Conservation (phyloP, 2,329 filamentous ascomycete genomes). For the Fusarium sp. region DNA sequence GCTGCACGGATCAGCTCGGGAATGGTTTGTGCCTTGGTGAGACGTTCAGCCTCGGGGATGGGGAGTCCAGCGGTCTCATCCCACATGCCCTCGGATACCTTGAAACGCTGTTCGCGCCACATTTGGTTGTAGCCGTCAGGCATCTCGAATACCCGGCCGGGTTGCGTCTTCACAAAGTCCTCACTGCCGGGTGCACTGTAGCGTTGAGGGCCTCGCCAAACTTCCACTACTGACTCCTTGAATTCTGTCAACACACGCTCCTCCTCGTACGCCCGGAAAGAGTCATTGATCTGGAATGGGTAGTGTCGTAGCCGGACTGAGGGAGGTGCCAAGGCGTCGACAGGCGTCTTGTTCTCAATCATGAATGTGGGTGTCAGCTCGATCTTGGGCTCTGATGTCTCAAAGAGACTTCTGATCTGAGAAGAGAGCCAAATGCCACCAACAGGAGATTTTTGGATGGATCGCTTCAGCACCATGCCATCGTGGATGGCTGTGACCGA, state of each 20-base stretch:
- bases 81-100: conserved; percentile 89
- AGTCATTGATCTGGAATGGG: conserved; percentile 70
- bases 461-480: conserved; percentile 92
- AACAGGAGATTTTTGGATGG: conserved; percentile 85
- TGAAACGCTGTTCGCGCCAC: conserved; percentile 90
- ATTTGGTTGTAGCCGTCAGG: conserved; percentile 97
- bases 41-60: conserved; percentile 59
- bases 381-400: conserved; percentile 75
- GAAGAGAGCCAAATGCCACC: conserved; percentile 91
- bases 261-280: conserved; percentile 87
- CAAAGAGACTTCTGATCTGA: conserved; percentile 87
- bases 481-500: conserved; percentile 94
- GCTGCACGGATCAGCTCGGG: conserved; percentile 84
- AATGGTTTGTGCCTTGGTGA: conserved; percentile 82
- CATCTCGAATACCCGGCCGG: conserved; percentile 94
- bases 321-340: conserved; percentile 85
- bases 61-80: conserved; percentile 82
- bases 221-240: conserved; percentile 96
- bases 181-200: conserved; percentile 77
- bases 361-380: conserved; percentile 87
- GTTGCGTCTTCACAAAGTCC: conserved; percentile 78
- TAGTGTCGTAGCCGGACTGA: conserved; percentile 83
- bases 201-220: conserved; percentile 85
- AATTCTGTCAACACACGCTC: conserved; percentile 94
- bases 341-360: conserved; percentile 86